Evolutionary conservation across 2,329 filamentous ascomycete species (phyloP).

Genomic region (Cladosporium halotolerans): DNA sequence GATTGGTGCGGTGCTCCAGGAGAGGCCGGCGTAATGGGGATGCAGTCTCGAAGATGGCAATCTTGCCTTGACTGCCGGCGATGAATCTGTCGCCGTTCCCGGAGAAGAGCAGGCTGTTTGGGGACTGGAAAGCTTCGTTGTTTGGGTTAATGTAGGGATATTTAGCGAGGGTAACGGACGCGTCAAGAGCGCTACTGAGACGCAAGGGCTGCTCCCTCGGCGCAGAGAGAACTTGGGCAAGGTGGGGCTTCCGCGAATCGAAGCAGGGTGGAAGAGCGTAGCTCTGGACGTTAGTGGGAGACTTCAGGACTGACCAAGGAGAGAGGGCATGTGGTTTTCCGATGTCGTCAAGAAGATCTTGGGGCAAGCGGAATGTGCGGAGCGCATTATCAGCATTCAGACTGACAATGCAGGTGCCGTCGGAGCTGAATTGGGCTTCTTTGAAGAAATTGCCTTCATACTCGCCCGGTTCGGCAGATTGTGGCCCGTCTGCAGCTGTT

Average conservation of each 20-base stretch:
- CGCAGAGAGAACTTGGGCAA: constrained; percentile 47
- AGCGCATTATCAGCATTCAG: constrained; percentile 46
- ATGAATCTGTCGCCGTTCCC: constrained; percentile 47
- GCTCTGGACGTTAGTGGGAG: constrained; percentile 45
- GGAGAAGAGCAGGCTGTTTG: constrained; percentile 50
- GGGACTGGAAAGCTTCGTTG: constrained; percentile 52
- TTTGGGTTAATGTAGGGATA: constrained; percentile 51
- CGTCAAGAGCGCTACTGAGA: constrained; percentile 49
- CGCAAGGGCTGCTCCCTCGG: constrained; percentile 50
- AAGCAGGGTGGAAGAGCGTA: constrained; percentile 51
- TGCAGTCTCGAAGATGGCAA: constrained; percentile 52
- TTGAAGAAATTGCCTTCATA: constrained; percentile 37
- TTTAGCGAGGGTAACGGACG: constrained; percentile 38
- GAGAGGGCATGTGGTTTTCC: constrained; percentile 32
- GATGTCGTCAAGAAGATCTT: constrained; percentile 41
- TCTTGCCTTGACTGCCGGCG: constrained; percentile 48
- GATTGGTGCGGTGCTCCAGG: constrained; percentile 36
- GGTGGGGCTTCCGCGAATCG: constrained; percentile 44
- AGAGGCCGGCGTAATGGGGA: constrained; percentile 41
- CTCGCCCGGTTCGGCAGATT: not conserved
- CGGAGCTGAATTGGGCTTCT: constrained; percentile 42
- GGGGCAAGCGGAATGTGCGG: constrained; percentile 50
- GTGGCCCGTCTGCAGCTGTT: too few species aligned
- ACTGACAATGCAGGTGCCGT: constrained; percentile 53
- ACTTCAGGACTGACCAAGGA: constrained; percentile 42